phyloP scores from a whole-genome alignment of 305 asterid genomes.

The Fraxinus ornus region DNA sequence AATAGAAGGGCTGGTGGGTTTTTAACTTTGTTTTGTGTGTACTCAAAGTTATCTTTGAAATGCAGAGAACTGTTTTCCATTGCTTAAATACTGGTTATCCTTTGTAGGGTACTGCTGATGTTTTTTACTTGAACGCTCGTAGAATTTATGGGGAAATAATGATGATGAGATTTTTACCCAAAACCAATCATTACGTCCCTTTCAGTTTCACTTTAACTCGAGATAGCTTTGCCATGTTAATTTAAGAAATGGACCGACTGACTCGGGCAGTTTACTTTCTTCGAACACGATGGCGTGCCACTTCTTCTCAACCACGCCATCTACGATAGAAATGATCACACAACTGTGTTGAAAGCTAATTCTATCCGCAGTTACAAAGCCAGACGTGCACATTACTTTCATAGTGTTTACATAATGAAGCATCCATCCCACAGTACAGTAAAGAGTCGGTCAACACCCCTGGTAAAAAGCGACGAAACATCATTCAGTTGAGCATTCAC shows the following conservation, averaged over 20 bases:
- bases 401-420: background rate
- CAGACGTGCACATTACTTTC: background rate
- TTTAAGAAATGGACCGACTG: background rate
- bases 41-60: constrained; percentile 40
- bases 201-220: background rate
- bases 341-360: background rate
- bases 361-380: background rate
- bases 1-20: constrained; percentile 17
- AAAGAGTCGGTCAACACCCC: background rate
- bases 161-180: background rate
- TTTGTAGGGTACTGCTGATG: background rate
- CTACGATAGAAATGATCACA: background rate
- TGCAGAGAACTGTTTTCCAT: constrained; percentile 30
- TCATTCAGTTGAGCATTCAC: background rate
- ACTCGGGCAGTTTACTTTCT: background rate
- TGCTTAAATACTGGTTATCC: constrained; percentile 14
- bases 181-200: background rate
- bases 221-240: background rate
- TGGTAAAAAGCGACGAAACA: background rate
- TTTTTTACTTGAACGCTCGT: background rate
- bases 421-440: background rate
- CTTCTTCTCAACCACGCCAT: background rate
- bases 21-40: constrained; percentile 28
- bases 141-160: background rate
- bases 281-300: background rate